Evolutionary conservation across 208 protist genomes (phyloP), one percentile per base, ranked within the genome.

Genomic region (Trypanosoma rangeli): DNA sequence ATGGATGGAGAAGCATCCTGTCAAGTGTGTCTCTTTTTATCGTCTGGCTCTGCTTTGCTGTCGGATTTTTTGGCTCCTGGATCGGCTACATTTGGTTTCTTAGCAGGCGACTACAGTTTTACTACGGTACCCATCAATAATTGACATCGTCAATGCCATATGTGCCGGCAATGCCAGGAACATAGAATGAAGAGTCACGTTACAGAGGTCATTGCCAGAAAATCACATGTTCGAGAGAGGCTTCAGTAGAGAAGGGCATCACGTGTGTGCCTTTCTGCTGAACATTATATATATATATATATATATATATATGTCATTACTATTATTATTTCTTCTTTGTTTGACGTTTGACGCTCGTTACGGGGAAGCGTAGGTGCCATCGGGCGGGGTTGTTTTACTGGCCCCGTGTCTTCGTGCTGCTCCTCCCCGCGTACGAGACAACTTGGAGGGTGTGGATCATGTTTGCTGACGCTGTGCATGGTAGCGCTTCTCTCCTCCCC

Each of bases 31-130:
- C 86, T 0, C 61, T 96, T 52, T 76, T 94, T 20, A 65, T 92
- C 29, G 79, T 79, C 0, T 70, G 83, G 31, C 42, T 92, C 2
- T 84, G 77, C 66, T 93, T 93, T 52, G 75, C 78, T 28, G 74
- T 96, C 55, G 78, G 91, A 31, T 92, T 96, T 66, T 68, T 87
- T 42, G 84, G 74, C 3, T 77, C 78, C 15, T 96, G 88, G 91
- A 56, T 93, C 0, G 56, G 63, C 15, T 96, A 96, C 76, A 84
- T 80, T 26, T 94, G 91, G 89, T 83, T 83, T 63, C 39, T 91
- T 56, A 90, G 85, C 69, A 93, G 89, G 61, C 44, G 76, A 13
- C 65, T 96, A 44, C 87, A 96, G 57, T 77, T 87, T 8, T 79
- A 74, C 33, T 94, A 76, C 57, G 80, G 83, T 52, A 66, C 61